Percentiles rank a stretch among this genome's conserved stretches.
These are phyloP conservation scores for Phlebiopsis gigantea DNA, from an alignment of 768 basidiomycete species.

Conservation along the genomic window DNA sequence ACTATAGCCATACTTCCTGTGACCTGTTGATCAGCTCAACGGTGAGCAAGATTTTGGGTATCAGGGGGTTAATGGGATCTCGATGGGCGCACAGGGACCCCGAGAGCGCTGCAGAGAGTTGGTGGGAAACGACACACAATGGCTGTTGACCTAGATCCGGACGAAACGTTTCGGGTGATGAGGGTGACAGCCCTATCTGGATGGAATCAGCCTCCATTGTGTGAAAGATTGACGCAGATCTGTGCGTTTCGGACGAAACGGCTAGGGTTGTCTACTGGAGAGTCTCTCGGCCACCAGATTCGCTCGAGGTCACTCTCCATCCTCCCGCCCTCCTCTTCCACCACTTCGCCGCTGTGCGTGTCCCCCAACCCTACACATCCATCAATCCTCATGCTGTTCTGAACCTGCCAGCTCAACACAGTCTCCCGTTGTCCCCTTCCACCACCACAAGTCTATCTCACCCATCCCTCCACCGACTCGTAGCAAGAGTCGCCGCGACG, in stretches of 20 bases:
- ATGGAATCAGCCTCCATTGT: neutral
- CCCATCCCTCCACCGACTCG: neutral
- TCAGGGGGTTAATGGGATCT: slow-evolving; percentile 4
- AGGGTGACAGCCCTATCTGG: neutral
- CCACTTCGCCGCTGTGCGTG: slow-evolving; percentile 10
- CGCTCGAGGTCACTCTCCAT: slow-evolving; percentile 11
- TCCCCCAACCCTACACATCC: slow-evolving; percentile 7
- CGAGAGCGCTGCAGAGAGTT: neutral
- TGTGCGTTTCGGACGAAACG: neutral
- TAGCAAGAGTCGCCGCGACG: slow-evolving; percentile 12
- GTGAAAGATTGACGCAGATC: neutral
- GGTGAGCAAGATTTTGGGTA: slow-evolving; percentile 2
- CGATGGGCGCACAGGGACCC: slow-evolving; percentile 2
- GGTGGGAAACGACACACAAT: neutral
- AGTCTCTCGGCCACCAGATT: slow-evolving; percentile 5
- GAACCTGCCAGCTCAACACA: slow-evolving; percentile 1
- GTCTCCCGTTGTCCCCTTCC: slow-evolving; percentile 3
- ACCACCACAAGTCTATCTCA: slow-evolving; percentile 13
- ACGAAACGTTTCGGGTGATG: neutral
- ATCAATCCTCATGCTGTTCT: slow-evolving; percentile 14
- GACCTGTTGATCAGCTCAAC: neutral
- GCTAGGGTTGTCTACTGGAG: neutral
- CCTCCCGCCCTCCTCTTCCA: slow-evolving; percentile 14
- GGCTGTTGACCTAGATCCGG: neutral
- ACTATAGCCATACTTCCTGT: neutral